phyloP scores from a whole-genome alignment of 768 basidiomycete genomes.

The Lentinula sp. region DNA sequence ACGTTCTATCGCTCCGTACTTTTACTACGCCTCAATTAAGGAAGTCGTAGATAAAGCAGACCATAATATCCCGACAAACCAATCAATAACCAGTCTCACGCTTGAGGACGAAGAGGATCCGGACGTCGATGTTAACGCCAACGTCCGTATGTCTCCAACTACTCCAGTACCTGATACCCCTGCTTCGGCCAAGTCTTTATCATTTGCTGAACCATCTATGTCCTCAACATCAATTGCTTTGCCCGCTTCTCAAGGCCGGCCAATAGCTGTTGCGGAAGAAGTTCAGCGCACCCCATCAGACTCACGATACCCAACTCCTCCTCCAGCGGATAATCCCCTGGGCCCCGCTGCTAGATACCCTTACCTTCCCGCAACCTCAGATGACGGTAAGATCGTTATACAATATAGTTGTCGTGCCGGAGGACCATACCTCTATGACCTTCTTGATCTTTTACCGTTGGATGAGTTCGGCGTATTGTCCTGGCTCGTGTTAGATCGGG shows the following conservation, averaged over 20 bases:
- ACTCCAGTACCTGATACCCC: neutral
- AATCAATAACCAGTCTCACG: constrained; percentile 1
- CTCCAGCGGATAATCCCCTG: constrained; percentile 35
- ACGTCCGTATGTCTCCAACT: neutral
- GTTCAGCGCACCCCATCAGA: neutral
- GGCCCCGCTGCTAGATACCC: constrained; percentile 48
- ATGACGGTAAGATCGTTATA: constrained; percentile 40
- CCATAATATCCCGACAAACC: neutral
- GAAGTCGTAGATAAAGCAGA: neutral
- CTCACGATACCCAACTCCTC: constrained; percentile 27
- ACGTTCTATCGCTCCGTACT: neutral
- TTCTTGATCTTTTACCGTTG: constrained; percentile 52
- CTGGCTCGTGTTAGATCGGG: constrained; percentile 66
- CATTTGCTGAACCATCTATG: neutral
- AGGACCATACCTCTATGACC: constrained; percentile 60
- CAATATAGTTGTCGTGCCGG: constrained; percentile 59
- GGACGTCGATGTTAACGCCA: neutral
- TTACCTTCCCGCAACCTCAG: constrained; percentile 44
- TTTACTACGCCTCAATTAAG: neutral
- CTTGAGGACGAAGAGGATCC: neutral
- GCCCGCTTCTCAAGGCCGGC: neutral
- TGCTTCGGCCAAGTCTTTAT: neutral
- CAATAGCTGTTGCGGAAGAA: neutral
- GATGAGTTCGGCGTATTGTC: constrained; percentile 58
- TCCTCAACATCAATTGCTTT: neutral